A percentile compares a stretch with the other conserved stretches of the same genome.
phyloP scores from a whole-genome alignment of 2,329 filamentous ascomycete species.

The Fusarium lateritium region DNA sequence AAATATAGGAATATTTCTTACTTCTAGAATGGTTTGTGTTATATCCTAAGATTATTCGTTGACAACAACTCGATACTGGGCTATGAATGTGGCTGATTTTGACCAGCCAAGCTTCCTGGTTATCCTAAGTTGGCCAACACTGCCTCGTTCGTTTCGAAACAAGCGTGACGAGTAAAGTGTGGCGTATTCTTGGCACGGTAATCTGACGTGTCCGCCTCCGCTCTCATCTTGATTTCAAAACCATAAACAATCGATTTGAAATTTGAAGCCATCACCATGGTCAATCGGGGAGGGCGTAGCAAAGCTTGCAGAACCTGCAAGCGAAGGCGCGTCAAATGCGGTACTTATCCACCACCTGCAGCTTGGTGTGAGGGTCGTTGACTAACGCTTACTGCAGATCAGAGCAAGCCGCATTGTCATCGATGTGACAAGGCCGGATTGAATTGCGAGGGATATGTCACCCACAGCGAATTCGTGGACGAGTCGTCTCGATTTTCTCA shows the following conservation, averaged over 20 bases:
- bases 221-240: neutral
- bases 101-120: neutral
- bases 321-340: constrained; percentile 33
- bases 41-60: no score
- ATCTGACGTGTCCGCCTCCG: constrained; percentile 10
- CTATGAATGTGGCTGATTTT: neutral
- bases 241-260: neutral
- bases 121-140: neutral
- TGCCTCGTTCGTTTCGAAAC: neutral
- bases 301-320: constrained; percentile 33
- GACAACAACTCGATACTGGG: no score
- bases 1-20: no score
- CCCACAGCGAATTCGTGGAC: constrained; percentile 16
- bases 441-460: constrained; percentile 16
- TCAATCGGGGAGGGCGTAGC: constrained; percentile 29
- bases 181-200: constrained; percentile 28
- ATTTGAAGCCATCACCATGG: neutral
- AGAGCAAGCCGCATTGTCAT: constrained; percentile 21
- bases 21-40: no score
- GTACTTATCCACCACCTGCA: neutral
- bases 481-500: constrained; percentile 8
- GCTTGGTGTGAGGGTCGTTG: no score
- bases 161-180: constrained; percentile 22
- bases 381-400: constrained; percentile 10
- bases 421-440: constrained; percentile 18